phyloP scores from a whole-genome alignment of 805 yeast genomes.

The Geotrichum ghanense region DNA sequence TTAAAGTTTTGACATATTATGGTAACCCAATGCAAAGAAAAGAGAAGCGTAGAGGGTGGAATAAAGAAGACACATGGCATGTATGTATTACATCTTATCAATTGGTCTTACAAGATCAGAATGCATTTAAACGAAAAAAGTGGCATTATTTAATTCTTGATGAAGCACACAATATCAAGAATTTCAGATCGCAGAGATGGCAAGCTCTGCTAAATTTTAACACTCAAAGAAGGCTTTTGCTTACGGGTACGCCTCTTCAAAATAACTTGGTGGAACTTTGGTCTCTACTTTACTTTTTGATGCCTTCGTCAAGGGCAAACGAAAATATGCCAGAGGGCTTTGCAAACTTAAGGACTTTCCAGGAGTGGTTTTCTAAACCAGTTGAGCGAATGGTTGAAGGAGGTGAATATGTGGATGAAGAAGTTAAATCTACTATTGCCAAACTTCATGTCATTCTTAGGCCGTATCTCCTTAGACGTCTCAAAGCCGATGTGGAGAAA shows the following conservation, averaged over 20 bases:
- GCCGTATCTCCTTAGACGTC: slow-evolving; percentile 82
- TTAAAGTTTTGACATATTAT: slow-evolving; percentile 87
- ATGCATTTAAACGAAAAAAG: slow-evolving; percentile 77
- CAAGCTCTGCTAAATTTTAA: slow-evolving; percentile 89
- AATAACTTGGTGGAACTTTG: slow-evolving; percentile 91
- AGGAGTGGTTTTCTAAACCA: slow-evolving; percentile 97
- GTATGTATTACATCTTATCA: slow-evolving; percentile 96
- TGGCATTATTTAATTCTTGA: slow-evolving; percentile 97
- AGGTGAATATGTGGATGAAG: slow-evolving; percentile 50
- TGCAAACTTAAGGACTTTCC: slow-evolving; percentile 92
- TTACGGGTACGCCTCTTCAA: slow-evolving; percentile 97
- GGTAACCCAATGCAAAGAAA: slow-evolving; percentile 97
- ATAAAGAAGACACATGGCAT: slow-evolving; percentile 89
- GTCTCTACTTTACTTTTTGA: slow-evolving; percentile 87
- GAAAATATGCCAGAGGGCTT: slow-evolving; percentile 83
- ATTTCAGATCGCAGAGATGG: slow-evolving; percentile 95
- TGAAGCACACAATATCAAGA: slow-evolving; percentile 97
- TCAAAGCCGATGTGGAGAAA: slow-evolving; percentile 93
- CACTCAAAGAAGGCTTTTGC: slow-evolving; percentile 71
- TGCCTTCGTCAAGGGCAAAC: slow-evolving; percentile 69
- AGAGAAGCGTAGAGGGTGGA: slow-evolving; percentile 95
- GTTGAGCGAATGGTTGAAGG: slow-evolving; percentile 86
- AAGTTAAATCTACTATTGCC: slow-evolving; percentile 74
- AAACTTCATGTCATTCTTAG: slow-evolving; percentile 88
- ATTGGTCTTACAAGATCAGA: slow-evolving; percentile 94